Conservation (phyloP, 2,329 filamentous ascomycete species). For the Oidium heveae region DNA sequence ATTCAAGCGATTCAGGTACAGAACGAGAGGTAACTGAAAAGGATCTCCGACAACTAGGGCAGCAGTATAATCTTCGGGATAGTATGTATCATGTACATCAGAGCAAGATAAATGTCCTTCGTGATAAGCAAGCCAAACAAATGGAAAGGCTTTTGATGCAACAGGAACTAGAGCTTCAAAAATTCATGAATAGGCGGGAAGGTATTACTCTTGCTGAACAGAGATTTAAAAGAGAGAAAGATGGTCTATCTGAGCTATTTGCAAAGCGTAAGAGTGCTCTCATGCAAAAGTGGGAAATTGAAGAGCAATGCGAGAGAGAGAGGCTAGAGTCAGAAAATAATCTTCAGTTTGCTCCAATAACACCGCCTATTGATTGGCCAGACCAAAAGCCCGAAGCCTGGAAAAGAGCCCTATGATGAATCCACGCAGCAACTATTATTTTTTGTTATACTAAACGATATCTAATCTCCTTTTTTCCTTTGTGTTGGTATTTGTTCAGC, state of each 20-base stretch:
- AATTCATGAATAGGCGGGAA: slow-evolving; percentile 20
- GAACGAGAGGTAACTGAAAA: slow-evolving; percentile 30
- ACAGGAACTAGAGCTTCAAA: slow-evolving; percentile 26
- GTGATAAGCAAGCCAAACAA: slow-evolving; percentile 35
- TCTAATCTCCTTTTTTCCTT: too few relatives aligned
- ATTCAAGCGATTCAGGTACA: slow-evolving; percentile 16
- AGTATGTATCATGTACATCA: slow-evolving; percentile 32
- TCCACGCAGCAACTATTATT: neutral
- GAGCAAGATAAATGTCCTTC: slow-evolving; percentile 36
- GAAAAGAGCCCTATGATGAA: neutral
- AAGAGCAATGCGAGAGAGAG: slow-evolving; percentile 25
- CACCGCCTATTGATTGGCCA: slow-evolving; percentile 18
- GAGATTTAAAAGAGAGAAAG: slow-evolving; percentile 24
- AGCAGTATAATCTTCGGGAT: slow-evolving; percentile 34
- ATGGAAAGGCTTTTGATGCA: slow-evolving; percentile 31
- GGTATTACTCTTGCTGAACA: slow-evolving; percentile 24
- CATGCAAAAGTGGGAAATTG: slow-evolving; percentile 25
- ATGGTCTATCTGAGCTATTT: slow-evolving; percentile 21
- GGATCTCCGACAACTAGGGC: slow-evolving; percentile 30
- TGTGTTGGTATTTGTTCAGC: too few relatives aligned
- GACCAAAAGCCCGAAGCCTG: slow-evolving; percentile 1
- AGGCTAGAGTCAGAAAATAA: slow-evolving; percentile 23
- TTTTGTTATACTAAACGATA: too few relatives aligned
- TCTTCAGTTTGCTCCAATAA: slow-evolving; percentile 18
- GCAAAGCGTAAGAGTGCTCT: slow-evolving; percentile 20